phyloP scores from a whole-genome alignment of 2,329 filamentous ascomycete genomes.

The Fusarium hainanense region DNA sequence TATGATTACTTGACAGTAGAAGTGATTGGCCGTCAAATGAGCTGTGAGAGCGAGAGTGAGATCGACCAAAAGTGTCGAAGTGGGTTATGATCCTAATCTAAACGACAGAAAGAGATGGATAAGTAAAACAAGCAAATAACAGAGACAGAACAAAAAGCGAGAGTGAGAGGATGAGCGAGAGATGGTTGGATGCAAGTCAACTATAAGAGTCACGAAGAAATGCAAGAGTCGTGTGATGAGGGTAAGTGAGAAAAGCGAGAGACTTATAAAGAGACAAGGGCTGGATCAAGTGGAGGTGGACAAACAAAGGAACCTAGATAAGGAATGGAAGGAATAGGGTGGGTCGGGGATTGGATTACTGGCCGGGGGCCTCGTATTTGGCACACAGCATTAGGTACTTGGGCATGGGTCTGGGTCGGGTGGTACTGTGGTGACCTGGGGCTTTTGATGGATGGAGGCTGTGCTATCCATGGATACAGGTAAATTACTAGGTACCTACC shows the following conservation, averaged over 20 bases:
- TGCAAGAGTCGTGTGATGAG: constrained; percentile 18
- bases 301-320: constrained; percentile 17
- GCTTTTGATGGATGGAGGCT: not conserved
- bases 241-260: constrained; percentile 8
- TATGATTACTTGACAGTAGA: constrained; percentile 1
- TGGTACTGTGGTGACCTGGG: not conserved
- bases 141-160: constrained; percentile 9
- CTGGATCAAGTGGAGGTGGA: constrained; percentile 1
- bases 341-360: constrained; percentile 21
- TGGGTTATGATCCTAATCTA: constrained; percentile 13
- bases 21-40: constrained; percentile 24
- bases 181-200: not conserved
- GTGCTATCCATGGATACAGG: not conserved
- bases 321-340: constrained; percentile 26
- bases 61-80: constrained; percentile 19
- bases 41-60: constrained; percentile 33
- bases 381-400: not conserved
- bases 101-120: constrained; percentile 10
- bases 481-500: too few species aligned
- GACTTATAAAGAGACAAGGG: constrained; percentile 37
- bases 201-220: constrained; percentile 26
- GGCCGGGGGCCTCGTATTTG: constrained; percentile 30
- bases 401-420: not conserved
- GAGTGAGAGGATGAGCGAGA: not conserved
- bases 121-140: not conserved